Evolutionary conservation across 1,284 basidiomycete species (phyloP), one percentile per base, ranked within the genome.

Genomic region (Austroboletus niveus): DNA sequence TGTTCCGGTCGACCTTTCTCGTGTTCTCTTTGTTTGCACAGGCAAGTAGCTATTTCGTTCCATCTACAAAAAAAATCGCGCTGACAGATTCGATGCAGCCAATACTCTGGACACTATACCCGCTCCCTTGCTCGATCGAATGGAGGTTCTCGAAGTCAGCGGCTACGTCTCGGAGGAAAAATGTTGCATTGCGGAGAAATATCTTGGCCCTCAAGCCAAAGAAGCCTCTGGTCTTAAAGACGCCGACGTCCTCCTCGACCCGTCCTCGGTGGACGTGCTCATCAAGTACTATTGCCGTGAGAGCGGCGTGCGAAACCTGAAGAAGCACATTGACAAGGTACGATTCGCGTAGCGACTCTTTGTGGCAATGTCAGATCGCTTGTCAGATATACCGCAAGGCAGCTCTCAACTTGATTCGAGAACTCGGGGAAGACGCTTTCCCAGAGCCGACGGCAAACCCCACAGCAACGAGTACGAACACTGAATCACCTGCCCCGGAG

Each of bases 121-220:
- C 1, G 94, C 94, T 3, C 97, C 96, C 3, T 77, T 99, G 11
- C 81, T 98, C 30, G 97, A 99, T 71, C 87, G 95, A 54, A 94
- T 95, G 92, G 97, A 99, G 69, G 94, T 99, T 2, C 84, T 99
- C 50, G 94, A 98, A 75, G 94, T 99, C 29, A 89, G 86, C 54
- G 94, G 94, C 15, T 99, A 99, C 69, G 96, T 98, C 22, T 89
- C 93, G 0, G 96, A 98, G 63, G 95, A 99, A 75, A 99, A 99
- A 77, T 78, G 87, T 20, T 87, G 89, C 55, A 99, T 99, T 59
- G 97, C 96, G 2, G 84, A 88, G 35, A 82, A 84, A 64, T 99
- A 98, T 70, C 83, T 99, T 4, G 90, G 86, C 4, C 97, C 96
- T 30, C 94, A 98, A 72, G 96, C 95, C 11, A 95, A 90, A 76